Base-by-base conservation (phyloP, 768 basidiomycete genomes). In the Leccinum subgranulosum region DNA sequence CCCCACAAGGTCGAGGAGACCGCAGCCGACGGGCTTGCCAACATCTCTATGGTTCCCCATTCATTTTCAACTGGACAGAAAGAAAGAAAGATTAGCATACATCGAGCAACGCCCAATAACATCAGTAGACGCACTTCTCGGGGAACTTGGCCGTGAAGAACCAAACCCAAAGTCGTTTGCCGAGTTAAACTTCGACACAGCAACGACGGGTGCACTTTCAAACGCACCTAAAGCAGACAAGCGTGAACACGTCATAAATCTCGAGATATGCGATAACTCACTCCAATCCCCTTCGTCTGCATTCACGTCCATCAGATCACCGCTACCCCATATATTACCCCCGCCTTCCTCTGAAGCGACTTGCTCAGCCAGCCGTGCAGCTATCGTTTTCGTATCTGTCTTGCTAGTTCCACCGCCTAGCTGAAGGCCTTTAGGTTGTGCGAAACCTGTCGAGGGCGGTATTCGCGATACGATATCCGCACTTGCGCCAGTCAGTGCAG, bases 241-340 rank as follows among this genome's bases (percentile, higher is more conserved):
- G 1, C 6, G 3, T 43, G 21, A 54, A 45, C 1, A 39, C 2
- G 2, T 6, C 6, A 41, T 7, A 28, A 14, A 12, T 17, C 49
- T 5, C 11, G 45, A n/a, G 25, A 39, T 23, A 48, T 39, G n/a
- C 34, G 19, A 57, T 12, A 3, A 79, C 87, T 68, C 69, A 91
- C 95, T 90, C 95, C 95, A 99, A 68, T 98, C 96, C 65, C 87
- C 95, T 25, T 86, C 83, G 64, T 98, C 95, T 0, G 91, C 94
- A 66, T 94, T 87, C 4, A 98, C 86, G 67, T 99, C 94, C 70
- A 98, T 96, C 56, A 98, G 71, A 71, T 98, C 91, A 8, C 82
- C 86, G 49, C 73, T 78, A 1, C 85, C 89, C 91, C 90, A 92
- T 0, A 81, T 81, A 66, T 81, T 81, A 65, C 82, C 80, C 3